Conservation (phyloP, 1,284 basidiomycete species). For the Apiotrichum siamense region DNA sequence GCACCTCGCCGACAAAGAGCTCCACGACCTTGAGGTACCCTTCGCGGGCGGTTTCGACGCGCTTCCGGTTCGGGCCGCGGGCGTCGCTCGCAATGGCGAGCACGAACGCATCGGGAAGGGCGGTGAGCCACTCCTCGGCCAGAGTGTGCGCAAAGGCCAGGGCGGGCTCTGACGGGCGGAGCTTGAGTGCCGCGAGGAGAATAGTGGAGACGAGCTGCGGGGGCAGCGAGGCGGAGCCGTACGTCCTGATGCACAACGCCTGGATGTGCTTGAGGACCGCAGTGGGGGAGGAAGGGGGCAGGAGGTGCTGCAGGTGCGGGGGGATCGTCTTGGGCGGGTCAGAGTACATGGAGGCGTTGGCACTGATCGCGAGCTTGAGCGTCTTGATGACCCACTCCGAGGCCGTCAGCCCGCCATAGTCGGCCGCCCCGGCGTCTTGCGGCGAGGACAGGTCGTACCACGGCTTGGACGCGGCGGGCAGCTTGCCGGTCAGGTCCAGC, state of each 20-base stretch:
- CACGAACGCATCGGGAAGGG: conserved; percentile 31
- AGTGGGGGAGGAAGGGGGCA: conserved; percentile 29
- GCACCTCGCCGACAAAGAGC: conserved; percentile 42
- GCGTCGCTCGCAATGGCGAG: conserved; percentile 20
- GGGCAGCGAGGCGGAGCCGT: conserved; percentile 25
- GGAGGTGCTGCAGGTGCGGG: conserved; percentile 13
- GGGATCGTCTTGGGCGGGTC: conserved; percentile 28
- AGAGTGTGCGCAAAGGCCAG: conserved; percentile 31
- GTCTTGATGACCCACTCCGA: conserved; percentile 39
- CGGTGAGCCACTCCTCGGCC: conserved; percentile 34
- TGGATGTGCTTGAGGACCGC: conserved; percentile 24
- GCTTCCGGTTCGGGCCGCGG: conserved; percentile 16
- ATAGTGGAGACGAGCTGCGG: conserved; percentile 37
- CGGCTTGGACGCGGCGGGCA: conserved; percentile 6
- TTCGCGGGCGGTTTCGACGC: conserved; percentile 34
- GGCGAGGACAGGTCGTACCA: conserved; percentile 18
- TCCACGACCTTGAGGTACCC: conserved; percentile 43
- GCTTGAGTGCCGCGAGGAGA: conserved; percentile 37
- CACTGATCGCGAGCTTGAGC: conserved; percentile 36
- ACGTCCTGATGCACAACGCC: conserved; percentile 15
- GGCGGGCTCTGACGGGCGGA: conserved; percentile 24
- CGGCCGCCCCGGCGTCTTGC: not conserved
- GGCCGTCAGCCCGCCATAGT: conserved; percentile 4
- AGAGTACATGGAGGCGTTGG: conserved; percentile 33
- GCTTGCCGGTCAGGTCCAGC: conserved; percentile 15